These are phyloP conservation scores for Sclerotinia subarctica DNA, from an alignment of 2,329 filamentous ascomycete species.

Conservation along the genomic window DNA sequence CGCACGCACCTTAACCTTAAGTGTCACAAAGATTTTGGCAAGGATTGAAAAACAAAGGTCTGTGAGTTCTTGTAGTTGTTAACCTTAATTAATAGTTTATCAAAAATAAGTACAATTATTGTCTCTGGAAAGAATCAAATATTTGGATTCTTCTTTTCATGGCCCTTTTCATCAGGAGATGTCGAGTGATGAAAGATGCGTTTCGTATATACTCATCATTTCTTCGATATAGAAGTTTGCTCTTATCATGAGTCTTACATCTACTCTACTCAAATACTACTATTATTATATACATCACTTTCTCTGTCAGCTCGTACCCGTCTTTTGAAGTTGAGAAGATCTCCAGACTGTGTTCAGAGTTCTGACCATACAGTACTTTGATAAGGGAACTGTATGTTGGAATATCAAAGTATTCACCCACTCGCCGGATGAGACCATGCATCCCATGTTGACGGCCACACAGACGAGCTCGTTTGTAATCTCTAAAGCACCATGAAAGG, in stretches of 20 bases:
- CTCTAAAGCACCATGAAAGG: no score
- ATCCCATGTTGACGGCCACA: background rate
- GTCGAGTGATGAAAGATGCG: no score
- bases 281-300: background rate
- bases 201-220: no score
- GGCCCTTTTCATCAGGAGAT: no score
- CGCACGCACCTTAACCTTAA: background rate
- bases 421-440: background rate
- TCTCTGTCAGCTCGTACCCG: background rate
- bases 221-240: no score
- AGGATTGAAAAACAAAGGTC: conserved; percentile 1
- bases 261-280: background rate
- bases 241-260: no score
- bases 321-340: background rate
- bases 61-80: background rate
- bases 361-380: background rate
- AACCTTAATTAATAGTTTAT: background rate
- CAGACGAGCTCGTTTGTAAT: background rate
- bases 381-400: background rate
- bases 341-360: background rate
- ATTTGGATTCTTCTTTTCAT: no score
- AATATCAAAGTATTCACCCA: background rate
- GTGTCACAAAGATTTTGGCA: conserved; percentile 10
- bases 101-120: background rate
- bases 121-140: no score